Evolutionary conservation across 768 basidiomycete genomes (phyloP).

Genomic region (Pisolithus albus): DNA sequence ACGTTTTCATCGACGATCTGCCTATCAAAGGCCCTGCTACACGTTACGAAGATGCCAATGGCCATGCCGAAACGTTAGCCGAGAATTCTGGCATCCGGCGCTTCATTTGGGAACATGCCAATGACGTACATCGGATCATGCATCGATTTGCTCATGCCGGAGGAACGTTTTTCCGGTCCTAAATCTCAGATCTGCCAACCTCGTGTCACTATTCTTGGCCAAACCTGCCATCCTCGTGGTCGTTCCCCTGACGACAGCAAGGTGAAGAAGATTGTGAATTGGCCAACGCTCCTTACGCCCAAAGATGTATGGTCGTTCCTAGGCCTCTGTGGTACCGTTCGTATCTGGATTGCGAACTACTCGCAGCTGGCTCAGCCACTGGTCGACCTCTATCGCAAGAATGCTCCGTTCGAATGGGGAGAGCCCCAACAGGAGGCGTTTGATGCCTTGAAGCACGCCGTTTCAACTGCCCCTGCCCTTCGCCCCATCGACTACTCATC

Average conservation of each 20-base stretch:
- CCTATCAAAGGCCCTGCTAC: slow-evolving; percentile 23
- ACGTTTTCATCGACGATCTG: slow-evolving; percentile 36
- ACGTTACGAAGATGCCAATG: no score
- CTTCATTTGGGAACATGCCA: no score
- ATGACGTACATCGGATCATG: no score
- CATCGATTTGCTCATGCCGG: no score
- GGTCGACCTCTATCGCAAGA: slow-evolving; percentile 20
- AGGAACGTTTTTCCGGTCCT: no score
- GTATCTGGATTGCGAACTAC: slow-evolving; percentile 27
- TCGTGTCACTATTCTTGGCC: slow-evolving; percentile 20
- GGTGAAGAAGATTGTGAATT: slow-evolving; percentile 23
- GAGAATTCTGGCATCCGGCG: no score
- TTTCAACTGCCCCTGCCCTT: slow-evolving; percentile 9
- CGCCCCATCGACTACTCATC: background rate
- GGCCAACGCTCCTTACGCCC: slow-evolving; percentile 18
- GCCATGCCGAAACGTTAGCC: no score
- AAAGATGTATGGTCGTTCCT: slow-evolving; percentile 23
- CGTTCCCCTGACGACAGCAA: slow-evolving; percentile 20
- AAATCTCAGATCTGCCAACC: no score
- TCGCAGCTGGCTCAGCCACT: slow-evolving; percentile 16
- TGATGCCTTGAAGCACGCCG: slow-evolving; percentile 15
- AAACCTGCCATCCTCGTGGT: slow-evolving; percentile 32
- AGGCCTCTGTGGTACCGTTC: slow-evolving; percentile 18
- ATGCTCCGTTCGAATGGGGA: slow-evolving; percentile 16
- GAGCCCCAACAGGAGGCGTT: slow-evolving; percentile 7